Evolutionary conservation across 2,329 filamentous ascomycete genomes (phyloP), one percentile per base, ranked within the genome.

Genomic region (Xylaria sp.): DNA sequence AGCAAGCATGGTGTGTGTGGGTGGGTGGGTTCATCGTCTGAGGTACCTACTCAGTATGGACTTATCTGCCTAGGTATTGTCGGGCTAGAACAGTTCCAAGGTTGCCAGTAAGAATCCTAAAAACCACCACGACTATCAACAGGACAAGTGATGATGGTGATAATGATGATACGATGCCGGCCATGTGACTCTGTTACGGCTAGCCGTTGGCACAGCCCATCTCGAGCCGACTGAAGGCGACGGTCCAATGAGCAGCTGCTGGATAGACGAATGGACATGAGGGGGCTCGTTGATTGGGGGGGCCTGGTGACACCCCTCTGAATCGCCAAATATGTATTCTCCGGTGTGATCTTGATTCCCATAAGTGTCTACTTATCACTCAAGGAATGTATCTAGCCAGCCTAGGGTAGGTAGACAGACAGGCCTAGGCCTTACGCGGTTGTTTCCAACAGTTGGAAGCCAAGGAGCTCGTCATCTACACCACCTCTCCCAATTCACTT

Each of bases 181-280:
- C 61, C 65, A 63, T 67, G 61, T 67, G 65, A 67, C 65, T 36
- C 1, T 47, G 13, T 55, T 49, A 42, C 53, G 45, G 29, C 58
- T 25, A 39, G 38, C 47, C 15, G 54, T 56, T 53, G 44, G 55
- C 20, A 63, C 49, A 63, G 22, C 42, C 42, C 55, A 42, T 31
- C 59, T n/a, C 27, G 33, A 63, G 44, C 44, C 27, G 29, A 44
- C 27, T 38, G 31, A 25, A 36, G 36, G 11, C 22, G 1, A 39
- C 29, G 15, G 36, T 44, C 61, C 65, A 67, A 64, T 64, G 29
- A 55, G 36, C 49, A 42, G n/a, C 31, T 45, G 39, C 39, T 44
- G 25, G 39, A 22, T 22, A 31, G 54, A 31, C 4, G 25, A 17
- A 53, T 31, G 25, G 27, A 61, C 47, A 45, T 31, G 44, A 56